Evolutionary conservation across 176 grass and related monocot genomes (phyloP).

Genomic region (Cocos nucifera): DNA sequence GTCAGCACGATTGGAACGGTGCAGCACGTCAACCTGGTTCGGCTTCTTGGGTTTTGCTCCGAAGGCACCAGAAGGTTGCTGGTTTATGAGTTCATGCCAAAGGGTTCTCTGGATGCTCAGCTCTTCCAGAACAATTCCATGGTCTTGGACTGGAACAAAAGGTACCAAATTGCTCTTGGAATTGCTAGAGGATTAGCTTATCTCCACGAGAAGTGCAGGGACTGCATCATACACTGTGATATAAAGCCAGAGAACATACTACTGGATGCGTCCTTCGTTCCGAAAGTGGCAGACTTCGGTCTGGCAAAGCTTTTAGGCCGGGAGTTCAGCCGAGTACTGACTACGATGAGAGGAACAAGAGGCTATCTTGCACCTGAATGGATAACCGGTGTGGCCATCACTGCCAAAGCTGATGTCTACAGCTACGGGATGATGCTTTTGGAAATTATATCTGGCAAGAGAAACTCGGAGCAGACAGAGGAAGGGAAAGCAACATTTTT

Average conservation of each 20-base stretch:
- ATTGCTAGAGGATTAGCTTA: slow-evolving; percentile 68
- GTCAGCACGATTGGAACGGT: too few relatives aligned
- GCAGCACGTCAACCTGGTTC: too few relatives aligned
- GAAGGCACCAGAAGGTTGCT: too few relatives aligned
- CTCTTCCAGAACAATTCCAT: slow-evolving; percentile 39
- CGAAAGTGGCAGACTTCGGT: slow-evolving; percentile 84
- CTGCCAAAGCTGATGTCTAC: background rate
- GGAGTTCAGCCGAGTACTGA: slow-evolving; percentile 77
- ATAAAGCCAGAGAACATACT: slow-evolving; percentile 89
- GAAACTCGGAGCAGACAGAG: too few relatives aligned
- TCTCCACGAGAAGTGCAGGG: slow-evolving; percentile 68
- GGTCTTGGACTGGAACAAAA: slow-evolving; percentile 34
- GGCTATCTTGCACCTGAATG: slow-evolving; percentile 87
- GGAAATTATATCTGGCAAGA: too few relatives aligned
- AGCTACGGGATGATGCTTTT: too few relatives aligned
- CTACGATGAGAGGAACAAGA: slow-evolving; percentile 77
- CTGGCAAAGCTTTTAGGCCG: slow-evolving; percentile 69
- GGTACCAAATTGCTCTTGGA: slow-evolving; percentile 71
- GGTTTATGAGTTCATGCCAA: slow-evolving; percentile 82
- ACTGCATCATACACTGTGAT: slow-evolving; percentile 91
- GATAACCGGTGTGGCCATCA: slow-evolving; percentile 68
- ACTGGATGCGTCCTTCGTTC: slow-evolving; percentile 52
- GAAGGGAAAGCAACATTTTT: too few relatives aligned
- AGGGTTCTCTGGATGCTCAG: slow-evolving; percentile 60
- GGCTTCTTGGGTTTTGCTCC: too few relatives aligned